Base-by-base conservation (phyloP, 805 yeast species). In the Metschnikowia borealis region DNA sequence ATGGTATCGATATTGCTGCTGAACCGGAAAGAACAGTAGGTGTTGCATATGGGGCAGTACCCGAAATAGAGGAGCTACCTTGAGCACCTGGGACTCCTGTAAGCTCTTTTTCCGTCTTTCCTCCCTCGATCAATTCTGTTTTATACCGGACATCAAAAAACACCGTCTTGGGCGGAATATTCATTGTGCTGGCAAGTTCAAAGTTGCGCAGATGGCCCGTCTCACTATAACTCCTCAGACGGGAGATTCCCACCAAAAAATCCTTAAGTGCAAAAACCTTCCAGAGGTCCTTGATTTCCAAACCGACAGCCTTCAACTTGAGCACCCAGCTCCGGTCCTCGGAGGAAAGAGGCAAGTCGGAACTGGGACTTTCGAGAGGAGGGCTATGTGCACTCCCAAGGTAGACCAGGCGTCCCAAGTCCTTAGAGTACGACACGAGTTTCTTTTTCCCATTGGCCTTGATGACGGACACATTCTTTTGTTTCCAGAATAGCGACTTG, bases 401-500 rank as follows among this genome's bases (percentile, higher is more conserved):
- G 49, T 68, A 69, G 0, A 71, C 71, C 0, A 72, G 66, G 45
- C 65, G 65, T 1, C 74, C 76, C 63, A 69, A 59, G 37, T 64
- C 66, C 42, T 69, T 68, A 15, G 72, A 57, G 46, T 61, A 67
- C 0, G 69, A 52, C 2, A 70, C 59, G 2, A 65, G 51, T 40
- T 57, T 62, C 10, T 53, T 48, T 32, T 60, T 54, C 15, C 62
- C 56, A 41, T 54, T 52, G n/a, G 47, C 29, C 18, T 54, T 56
- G 37, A 47, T 54, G 7, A 55, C 38, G 6, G 67, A 56, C 10
- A 61, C 55, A 32, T 54, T 55, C 35, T 60, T 54, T 54, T 74
- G 79, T 54, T 84, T 80, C 97, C 97, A 91, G 60, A 92, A 91
- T n/a, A 84, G 66, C 0, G 96, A 81, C 38, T 82, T 81, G 7